These are phyloP conservation scores for Avicennia marina DNA, from an alignment of 257 asterid species.

Conservation along the genomic window DNA sequence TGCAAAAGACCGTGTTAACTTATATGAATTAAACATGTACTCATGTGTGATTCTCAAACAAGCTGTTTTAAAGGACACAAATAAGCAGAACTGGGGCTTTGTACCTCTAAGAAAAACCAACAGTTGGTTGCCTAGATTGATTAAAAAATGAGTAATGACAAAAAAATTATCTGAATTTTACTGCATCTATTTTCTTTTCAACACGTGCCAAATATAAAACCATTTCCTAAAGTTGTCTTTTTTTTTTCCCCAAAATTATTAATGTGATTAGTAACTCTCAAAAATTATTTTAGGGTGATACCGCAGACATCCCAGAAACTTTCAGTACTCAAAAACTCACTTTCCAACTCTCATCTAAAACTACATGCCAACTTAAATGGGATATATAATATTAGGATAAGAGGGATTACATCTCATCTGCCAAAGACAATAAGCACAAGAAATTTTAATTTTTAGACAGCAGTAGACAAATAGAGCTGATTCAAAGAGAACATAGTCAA, in stretches of 20 bases:
- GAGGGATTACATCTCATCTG: not conserved
- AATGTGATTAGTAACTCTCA: not conserved
- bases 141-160: not conserved
- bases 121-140: not conserved
- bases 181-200: not conserved
- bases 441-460: not conserved
- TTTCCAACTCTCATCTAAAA: not conserved
- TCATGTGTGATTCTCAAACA: not conserved
- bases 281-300: not conserved
- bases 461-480: not conserved
- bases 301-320: not conserved
- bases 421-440: too few relatives aligned
- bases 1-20: not conserved
- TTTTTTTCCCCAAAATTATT: not conserved
- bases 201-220: not conserved
- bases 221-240: too few relatives aligned
- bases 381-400: not conserved
- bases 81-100: conserved; percentile 3
- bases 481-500: not conserved
- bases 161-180: not conserved
- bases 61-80: conserved; percentile 6
- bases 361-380: not conserved
- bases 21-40: not conserved
- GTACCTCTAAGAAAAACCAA: conserved; percentile 11
- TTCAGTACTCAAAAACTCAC: too few relatives aligned